Evolutionary conservation across 768 basidiomycete species (phyloP).

Genomic region (Leccinum arenicola): DNA sequence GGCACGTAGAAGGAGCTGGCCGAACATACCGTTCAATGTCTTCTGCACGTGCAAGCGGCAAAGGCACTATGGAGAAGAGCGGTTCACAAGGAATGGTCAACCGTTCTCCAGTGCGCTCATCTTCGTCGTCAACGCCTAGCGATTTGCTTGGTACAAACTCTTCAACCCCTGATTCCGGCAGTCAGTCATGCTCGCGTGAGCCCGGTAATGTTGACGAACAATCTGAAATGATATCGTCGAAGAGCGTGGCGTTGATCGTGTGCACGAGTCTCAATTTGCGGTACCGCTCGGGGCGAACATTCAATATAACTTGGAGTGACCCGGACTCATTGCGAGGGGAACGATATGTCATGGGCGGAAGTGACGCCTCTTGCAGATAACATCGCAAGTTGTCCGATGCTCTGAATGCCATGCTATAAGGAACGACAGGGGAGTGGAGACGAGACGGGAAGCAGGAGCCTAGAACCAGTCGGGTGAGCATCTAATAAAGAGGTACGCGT

Average conservation of each 20-base stretch:
- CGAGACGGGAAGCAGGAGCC: background rate
- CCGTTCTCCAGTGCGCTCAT: conserved; percentile 37
- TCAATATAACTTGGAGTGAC: conserved; percentile 19
- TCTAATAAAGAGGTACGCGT: background rate
- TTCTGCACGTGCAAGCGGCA: conserved; percentile 36
- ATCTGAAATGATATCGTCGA: conserved; percentile 33
- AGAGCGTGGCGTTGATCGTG: conserved; percentile 25
- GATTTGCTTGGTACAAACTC: conserved; percentile 34
- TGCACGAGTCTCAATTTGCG: conserved; percentile 52
- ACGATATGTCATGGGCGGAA: conserved; percentile 42
- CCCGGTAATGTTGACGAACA: conserved; percentile 34
- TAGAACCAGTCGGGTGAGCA: background rate
- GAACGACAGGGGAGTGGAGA: conserved; percentile 1
- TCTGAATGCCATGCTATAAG: conserved; percentile 25
- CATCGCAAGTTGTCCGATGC: conserved; percentile 43
- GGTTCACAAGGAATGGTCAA: conserved; percentile 45
- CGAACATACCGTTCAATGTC: conserved; percentile 43
- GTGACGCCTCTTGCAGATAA: conserved; percentile 45
- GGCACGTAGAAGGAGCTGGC: background rate
- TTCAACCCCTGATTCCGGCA: conserved; percentile 36
- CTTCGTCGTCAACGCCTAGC: conserved; percentile 37
- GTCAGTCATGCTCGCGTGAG: conserved; percentile 4
- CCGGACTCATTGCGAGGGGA: conserved; percentile 33
- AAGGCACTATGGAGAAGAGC: conserved; percentile 34
- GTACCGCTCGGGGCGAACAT: conserved; percentile 46